phyloP scores from a whole-genome alignment of 1,139 yeast genomes.

The Geotrichum cucujoidarum region DNA sequence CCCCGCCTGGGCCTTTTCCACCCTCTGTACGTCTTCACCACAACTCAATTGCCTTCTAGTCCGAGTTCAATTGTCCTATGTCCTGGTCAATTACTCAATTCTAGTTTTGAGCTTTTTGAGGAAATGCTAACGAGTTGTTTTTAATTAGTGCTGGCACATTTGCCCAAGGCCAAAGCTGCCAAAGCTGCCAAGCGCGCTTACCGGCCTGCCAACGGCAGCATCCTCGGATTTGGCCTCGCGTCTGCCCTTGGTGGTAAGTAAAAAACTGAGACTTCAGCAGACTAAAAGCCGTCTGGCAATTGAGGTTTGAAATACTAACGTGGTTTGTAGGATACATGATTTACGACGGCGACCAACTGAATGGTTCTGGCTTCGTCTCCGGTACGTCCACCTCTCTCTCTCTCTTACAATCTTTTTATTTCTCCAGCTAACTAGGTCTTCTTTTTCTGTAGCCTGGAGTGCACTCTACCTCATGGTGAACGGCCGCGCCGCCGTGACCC shows the following conservation, averaged over 20 bases:
- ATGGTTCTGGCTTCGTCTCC: slow-evolving; percentile 82
- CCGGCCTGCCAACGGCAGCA: slow-evolving; percentile 46
- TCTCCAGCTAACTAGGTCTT: background rate
- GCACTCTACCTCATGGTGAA: slow-evolving; percentile 69
- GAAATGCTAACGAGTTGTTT: background rate
- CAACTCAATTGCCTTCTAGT: background rate
- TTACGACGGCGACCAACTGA: slow-evolving; percentile 70
- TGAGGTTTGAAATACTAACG: no score
- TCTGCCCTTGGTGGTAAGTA: slow-evolving; percentile 62
- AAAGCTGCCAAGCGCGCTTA: slow-evolving; percentile 28
- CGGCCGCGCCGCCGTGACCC: slow-evolving; percentile 56
- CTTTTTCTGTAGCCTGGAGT: slow-evolving; percentile 61
- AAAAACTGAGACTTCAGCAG: background rate
- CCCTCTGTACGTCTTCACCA: slow-evolving; percentile 12
- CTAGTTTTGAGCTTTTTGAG: background rate
- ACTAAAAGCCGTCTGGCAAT: background rate
- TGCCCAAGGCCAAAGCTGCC: slow-evolving; percentile 31
- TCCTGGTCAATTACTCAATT: background rate
- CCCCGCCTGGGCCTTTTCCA: slow-evolving; percentile 18
- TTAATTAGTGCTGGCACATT: slow-evolving; percentile 31
- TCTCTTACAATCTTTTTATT: background rate
- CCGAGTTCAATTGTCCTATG: background rate
- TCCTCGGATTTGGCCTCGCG: slow-evolving; percentile 61
- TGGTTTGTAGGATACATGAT: slow-evolving; percentile 49
- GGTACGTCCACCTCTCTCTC: slow-evolving; percentile 24